phyloP scores from a whole-genome alignment of 140 eudicot species.

The Erigeron philadelphicus region DNA sequence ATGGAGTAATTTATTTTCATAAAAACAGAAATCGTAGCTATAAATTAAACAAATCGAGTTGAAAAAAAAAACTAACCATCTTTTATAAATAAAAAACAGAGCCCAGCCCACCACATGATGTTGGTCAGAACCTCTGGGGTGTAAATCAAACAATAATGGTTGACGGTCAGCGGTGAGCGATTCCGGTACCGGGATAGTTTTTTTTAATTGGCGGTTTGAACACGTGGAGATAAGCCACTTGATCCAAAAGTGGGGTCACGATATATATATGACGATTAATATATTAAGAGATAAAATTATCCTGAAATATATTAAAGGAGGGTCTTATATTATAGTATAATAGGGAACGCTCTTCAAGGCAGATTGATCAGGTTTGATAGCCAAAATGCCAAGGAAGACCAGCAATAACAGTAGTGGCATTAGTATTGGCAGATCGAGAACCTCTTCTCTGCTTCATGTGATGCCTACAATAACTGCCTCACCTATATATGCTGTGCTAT shows the following conservation, averaged over 20 bases:
- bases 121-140: conserved; percentile 34
- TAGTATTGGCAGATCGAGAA: conserved; percentile 20
- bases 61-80: neutral
- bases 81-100: neutral
- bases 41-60: neutral
- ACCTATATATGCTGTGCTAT: neutral
- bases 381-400: conserved; percentile 6
- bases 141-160: conserved; percentile 3
- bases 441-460: conserved; percentile 25
- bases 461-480: conserved; percentile 24
- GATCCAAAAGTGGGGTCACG: conserved; percentile 25
- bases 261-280: neutral
- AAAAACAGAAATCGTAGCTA: too few relatives aligned
- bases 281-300: conserved; percentile 23
- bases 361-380: conserved; percentile 51
- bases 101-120: conserved; percentile 56
- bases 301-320: conserved; percentile 16
- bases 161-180: conserved; percentile 30
- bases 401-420: conserved; percentile 14
- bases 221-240: conserved; percentile 47
- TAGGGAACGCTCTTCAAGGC: conserved; percentile 58
- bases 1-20: neutral
- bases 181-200: conserved; percentile 29
- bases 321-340: conserved; percentile 26
- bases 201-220: conserved; percentile 17